A percentile compares a stretch with the other conserved stretches of the same genome.
These are phyloP conservation scores for Synchytrium microbalum DNA, from an alignment of 371 early-diverging fungal genomes.

Conservation along the genomic window DNA sequence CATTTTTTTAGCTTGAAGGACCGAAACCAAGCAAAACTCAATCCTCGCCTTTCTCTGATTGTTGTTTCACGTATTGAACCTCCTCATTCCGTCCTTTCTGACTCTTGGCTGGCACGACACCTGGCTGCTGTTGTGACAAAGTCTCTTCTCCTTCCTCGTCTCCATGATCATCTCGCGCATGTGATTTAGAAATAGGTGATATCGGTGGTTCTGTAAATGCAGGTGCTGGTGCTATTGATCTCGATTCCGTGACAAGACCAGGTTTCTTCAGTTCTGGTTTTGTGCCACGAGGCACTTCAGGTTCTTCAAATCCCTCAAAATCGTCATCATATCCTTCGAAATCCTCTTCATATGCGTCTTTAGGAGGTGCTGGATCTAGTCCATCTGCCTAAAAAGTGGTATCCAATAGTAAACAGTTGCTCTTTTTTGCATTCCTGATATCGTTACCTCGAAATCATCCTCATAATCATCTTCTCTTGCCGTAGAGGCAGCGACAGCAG, in stretches of 20 bases:
- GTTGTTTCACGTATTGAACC: too few relatives aligned
- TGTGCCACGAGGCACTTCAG: slow-evolving; percentile 1
- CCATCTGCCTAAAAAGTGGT: neutral
- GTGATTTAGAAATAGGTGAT: neutral
- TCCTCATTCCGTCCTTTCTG: too few relatives aligned
- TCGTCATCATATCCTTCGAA: slow-evolving; percentile 30
- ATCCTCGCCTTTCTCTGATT: neutral
- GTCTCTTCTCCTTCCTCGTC: neutral
- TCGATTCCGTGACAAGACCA: slow-evolving; percentile 18
- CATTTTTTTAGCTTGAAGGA: slow-evolving; percentile 1
- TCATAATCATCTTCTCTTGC: slow-evolving; percentile 18
- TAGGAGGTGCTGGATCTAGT: neutral
- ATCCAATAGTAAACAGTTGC: neutral
- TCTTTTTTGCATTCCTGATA: too few relatives aligned
- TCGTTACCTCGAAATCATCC: slow-evolving; percentile 17
- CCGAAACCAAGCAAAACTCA: neutral
- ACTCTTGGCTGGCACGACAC: too few relatives aligned
- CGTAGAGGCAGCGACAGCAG: too few relatives aligned
- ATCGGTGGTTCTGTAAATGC: neutral
- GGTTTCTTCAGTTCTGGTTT: slow-evolving; percentile 19
- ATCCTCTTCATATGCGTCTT: too few relatives aligned
- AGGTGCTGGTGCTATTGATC: neutral
- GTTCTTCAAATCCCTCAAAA: slow-evolving; percentile 33
- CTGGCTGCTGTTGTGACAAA: slow-evolving; percentile 2
- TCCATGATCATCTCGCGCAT: slow-evolving; percentile 6